A percentile compares a stretch with the other conserved stretches of the same genome.
phyloP scores from a whole-genome alignment of 805 yeast species.

The Isabelozyma rhagii region DNA sequence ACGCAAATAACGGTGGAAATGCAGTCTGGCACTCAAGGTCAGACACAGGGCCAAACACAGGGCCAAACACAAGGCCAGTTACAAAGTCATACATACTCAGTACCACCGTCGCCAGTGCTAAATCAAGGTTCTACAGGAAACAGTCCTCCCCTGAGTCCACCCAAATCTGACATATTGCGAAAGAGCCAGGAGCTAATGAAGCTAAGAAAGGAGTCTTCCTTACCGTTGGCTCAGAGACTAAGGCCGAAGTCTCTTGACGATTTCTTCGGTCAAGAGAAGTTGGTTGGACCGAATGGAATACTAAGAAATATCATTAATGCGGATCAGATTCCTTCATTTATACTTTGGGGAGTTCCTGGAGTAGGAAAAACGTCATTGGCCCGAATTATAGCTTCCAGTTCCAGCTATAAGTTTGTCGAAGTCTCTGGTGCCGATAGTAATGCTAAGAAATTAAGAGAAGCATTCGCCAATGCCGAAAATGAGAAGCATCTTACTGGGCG shows the following conservation, averaged over 20 bases:
- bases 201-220: slow-evolving; percentile 15
- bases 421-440: slow-evolving; percentile 39
- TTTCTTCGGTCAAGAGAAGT: slow-evolving; percentile 40
- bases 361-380: slow-evolving; percentile 44
- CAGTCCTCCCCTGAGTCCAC: neutral
- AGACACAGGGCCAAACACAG: too few relatives aligned
- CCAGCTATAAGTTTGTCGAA: slow-evolving; percentile 33
- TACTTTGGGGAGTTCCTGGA: slow-evolving; percentile 45
- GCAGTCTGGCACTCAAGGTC: too few relatives aligned
- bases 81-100: neutral
- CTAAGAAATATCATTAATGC: slow-evolving; percentile 32
- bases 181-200: slow-evolving; percentile 5
- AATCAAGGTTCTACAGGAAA: neutral
- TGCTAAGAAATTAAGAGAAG: slow-evolving; percentile 33
- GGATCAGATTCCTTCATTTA: slow-evolving; percentile 36
- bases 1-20: neutral
- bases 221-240: slow-evolving; percentile 40
- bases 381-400: slow-evolving; percentile 31
- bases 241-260: slow-evolving; percentile 37
- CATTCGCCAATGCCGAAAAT: slow-evolving; percentile 33
- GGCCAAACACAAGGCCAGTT: neutral
- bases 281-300: slow-evolving; percentile 35
- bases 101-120: neutral
- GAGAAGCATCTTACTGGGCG: slow-evolving; percentile 31
- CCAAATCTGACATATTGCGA: neutral